Evolutionary conservation across 768 basidiomycete species (phyloP), one percentile per base, ranked within the genome.

Genomic region (Peribolospora baueri): DNA sequence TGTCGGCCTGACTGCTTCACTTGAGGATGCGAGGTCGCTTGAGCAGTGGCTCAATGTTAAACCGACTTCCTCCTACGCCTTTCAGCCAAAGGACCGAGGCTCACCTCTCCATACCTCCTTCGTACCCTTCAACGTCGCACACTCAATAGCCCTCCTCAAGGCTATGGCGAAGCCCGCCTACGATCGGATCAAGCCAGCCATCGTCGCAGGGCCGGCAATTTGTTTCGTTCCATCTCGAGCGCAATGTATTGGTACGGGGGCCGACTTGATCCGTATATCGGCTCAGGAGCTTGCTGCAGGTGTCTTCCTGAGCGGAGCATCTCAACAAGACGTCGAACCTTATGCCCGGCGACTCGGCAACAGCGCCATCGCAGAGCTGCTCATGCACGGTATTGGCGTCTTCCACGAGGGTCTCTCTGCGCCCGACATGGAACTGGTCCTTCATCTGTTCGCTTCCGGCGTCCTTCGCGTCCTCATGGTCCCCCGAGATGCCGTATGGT

Each of bases 101-200:
- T 82, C 85, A 61, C 74, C 84, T 0, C 69, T 97, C 14, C 70
- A 71, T 6, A 73, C 78, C 40, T 74, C 75, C 13, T 74, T 77
- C 9, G 79, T 82, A 54, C 75, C 84, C 0, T 95, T 91, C 69
- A 80, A 79, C 13, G 81, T 87, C 48, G 77, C 86, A 0, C 79
- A 87, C 61, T 93, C 90, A 4, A 74, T 81, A 0, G 78, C 84
- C 0, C 72, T 97, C 14, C 80, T 87, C 68, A 90, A 88, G 63
- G 76, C 80, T 2, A 93, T 97, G 81, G 77, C 82, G 50, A 90
- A 86, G 65, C 87, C 91, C 3, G 78, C 81, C 2, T 84, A 90
- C 67, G 68, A 77, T 7, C 78, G 78, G n/a, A 77, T 93, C 57
- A 74, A 69, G 56, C 56, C 64, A 5, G 61, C 62, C 0, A 64